Percentiles rank a stretch among this genome's conserved stretches.
These are phyloP conservation scores for Syzygium grande DNA, from an alignment of 345 rosid genomes.

Conservation along the genomic window DNA sequence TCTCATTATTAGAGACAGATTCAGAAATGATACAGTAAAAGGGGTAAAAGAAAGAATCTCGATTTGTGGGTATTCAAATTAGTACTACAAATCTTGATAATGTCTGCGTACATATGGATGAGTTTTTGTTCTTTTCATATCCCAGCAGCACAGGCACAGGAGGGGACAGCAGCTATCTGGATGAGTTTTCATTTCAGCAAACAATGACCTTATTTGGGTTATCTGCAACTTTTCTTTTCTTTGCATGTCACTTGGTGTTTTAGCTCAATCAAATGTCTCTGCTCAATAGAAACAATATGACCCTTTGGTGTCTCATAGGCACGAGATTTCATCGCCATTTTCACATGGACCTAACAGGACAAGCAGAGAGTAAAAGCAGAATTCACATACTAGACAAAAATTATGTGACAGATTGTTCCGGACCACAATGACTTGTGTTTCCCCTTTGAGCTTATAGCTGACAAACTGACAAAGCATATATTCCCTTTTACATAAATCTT, in stretches of 20 bases:
- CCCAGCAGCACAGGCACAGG: background rate
- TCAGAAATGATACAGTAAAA: background rate
- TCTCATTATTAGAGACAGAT: background rate
- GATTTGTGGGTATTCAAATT: background rate
- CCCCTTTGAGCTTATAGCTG: background rate
- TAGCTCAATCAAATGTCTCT: background rate
- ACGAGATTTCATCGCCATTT: background rate
- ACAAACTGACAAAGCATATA: background rate
- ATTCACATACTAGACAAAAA: background rate
- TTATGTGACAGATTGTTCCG: background rate
- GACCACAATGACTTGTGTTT: background rate
- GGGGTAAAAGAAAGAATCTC: background rate
- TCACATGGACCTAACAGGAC: background rate
- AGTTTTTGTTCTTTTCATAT: background rate
- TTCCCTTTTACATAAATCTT: background rate
- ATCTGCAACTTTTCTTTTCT: background rate
- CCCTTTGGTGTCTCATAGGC: background rate
- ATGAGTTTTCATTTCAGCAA: background rate
- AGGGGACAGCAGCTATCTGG: background rate
- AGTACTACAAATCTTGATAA: background rate
- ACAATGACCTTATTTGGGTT: background rate
- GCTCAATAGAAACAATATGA: background rate
- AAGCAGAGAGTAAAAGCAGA: background rate
- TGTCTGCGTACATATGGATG: background rate
- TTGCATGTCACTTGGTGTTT: background rate